Evolutionary conservation across 768 basidiomycete species (phyloP), one percentile per base, ranked within the genome.

Genomic region (Leccinum barrowsii): DNA sequence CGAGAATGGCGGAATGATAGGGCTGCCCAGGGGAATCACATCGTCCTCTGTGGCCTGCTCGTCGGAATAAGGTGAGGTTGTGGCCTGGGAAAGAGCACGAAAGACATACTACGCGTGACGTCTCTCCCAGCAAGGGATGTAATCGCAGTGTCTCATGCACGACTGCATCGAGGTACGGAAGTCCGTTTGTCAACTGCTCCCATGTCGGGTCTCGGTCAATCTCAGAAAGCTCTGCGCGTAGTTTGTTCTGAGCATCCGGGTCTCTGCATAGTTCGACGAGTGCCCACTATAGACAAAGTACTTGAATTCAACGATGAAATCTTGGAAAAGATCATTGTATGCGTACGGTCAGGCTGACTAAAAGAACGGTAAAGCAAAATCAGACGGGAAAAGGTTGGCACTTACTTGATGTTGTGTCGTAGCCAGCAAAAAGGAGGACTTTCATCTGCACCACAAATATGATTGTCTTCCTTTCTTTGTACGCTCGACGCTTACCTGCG

Each of bases 81-180:
- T 21, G 47, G 35, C 21, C 7, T 28, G 3, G 10, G 22, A 1
- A 4, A 28, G 6, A 24, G 48, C 10, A 7, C 2, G 22, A 34
- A 10, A 47, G 17, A 52, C 65, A 12, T 52, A 63, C 64, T 5
- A 66, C 17, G 8, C 58, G 60, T 0, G 59, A 19, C 8, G 62
- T 17, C 28, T 75, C 70, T 4, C 54, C 48, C 7, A 80, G 59
- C 2, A 78, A 71, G 22, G 74, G 73, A 59, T 83, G 78, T 1
- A 81, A 52, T 2, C 81, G 72, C 19, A 83, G 67, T 1, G 71
- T 71, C 62, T 82, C 82, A 19, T 77, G 76, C 2, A 77, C 76
- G 3, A 81, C 74, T 0, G 80, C 78, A 64, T 85, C 82, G 8
- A 86, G 79, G 66, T 81, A 84, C 1, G 82, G 83, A 11, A 86